Percentiles rank a stretch among this genome's conserved stretches.
Conservation (phyloP, 139 green algal species). For the Chloropicon primus region DNA sequence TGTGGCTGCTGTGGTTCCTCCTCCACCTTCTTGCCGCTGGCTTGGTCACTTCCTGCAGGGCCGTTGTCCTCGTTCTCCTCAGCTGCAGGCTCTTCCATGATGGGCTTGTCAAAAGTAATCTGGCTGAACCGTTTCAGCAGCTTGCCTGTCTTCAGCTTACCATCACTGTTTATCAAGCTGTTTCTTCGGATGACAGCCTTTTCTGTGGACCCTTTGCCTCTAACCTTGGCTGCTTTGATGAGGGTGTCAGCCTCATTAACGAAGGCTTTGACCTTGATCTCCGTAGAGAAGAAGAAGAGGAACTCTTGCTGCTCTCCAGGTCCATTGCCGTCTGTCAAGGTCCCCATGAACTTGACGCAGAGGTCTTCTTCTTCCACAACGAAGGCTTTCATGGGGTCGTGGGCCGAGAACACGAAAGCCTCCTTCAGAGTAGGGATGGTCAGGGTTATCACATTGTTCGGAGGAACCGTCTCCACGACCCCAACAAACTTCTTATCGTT, state of each 20-base stretch:
- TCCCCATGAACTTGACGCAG: neutral
- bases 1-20: neutral
- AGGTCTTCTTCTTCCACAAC: neutral
- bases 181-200: neutral
- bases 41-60: neutral
- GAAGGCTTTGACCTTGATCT: neutral
- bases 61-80: neutral
- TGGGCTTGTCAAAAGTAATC: neutral
- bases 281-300: neutral
- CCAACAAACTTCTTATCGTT: neutral
- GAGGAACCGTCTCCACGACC: neutral
- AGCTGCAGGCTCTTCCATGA: neutral
- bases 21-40: neutral
- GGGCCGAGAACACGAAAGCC: neutral
- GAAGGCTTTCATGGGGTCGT: neutral
- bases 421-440: neutral
- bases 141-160: neutral
- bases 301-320: neutral
- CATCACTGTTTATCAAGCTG: neutral
- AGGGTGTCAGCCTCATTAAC: neutral
- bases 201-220: neutral
- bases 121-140: neutral
- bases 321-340: neutral
- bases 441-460: neutral
- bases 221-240: neutral